Evolutionary conservation across 164 flowering plant species (phyloP).

Genomic region (Euptelea pleiosperma): DNA sequence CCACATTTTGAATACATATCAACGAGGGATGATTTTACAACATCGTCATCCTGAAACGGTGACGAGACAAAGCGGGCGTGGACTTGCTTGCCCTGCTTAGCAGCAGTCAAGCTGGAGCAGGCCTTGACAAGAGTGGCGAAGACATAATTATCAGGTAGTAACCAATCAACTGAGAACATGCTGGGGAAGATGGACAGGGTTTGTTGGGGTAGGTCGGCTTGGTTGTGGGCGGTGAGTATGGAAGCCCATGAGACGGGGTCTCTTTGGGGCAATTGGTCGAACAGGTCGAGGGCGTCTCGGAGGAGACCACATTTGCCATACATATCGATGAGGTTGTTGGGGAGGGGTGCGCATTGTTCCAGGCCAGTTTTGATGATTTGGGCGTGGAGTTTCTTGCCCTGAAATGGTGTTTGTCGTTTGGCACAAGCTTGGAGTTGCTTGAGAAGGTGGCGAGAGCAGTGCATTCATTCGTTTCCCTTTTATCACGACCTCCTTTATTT

Average conservation of each 20-base stretch:
- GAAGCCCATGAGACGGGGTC: slow-evolving; percentile 71
- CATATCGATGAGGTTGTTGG: slow-evolving; percentile 49
- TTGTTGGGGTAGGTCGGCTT: slow-evolving; percentile 32
- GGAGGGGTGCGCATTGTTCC: slow-evolving; percentile 29
- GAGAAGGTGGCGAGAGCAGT: slow-evolving; percentile 26
- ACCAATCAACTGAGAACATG: slow-evolving; percentile 34
- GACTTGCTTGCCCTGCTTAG: slow-evolving; percentile 60
- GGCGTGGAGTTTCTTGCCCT: slow-evolving; percentile 57
- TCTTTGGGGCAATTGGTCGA: slow-evolving; percentile 68
- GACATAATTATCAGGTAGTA: slow-evolving; percentile 62
- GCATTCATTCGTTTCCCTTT: slow-evolving; percentile 7
- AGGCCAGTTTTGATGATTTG: slow-evolving; percentile 55
- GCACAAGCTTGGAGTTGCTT: slow-evolving; percentile 42
- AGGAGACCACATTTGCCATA: slow-evolving; percentile 53
- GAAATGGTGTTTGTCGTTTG: slow-evolving; percentile 28
- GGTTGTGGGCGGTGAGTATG: slow-evolving; percentile 63
- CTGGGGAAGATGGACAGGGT: slow-evolving; percentile 39
- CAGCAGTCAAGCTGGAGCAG: slow-evolving; percentile 37
- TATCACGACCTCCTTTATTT: not conserved
- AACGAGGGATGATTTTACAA: slow-evolving; percentile 69
- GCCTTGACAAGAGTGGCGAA: slow-evolving; percentile 61
- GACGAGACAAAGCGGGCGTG: slow-evolving; percentile 58
- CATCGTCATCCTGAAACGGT: slow-evolving; percentile 47
- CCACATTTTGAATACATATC: slow-evolving; percentile 85
- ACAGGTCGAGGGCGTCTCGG: slow-evolving; percentile 48